Conservation (phyloP, 176 grass and related monocot genomes). For the Carex parvula region DNA sequence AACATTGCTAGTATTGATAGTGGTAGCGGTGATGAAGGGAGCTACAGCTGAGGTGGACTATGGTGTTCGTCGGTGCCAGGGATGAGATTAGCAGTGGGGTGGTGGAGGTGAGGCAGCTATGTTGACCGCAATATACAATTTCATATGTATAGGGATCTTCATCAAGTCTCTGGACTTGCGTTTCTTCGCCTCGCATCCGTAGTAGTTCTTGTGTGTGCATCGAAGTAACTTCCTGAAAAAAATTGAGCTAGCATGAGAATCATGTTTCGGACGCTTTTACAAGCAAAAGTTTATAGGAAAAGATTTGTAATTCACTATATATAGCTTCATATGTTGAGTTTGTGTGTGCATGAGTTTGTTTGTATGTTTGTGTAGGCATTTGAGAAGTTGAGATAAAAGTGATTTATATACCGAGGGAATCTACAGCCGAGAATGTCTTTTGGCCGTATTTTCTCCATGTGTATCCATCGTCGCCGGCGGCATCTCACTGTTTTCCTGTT, state of each 20-base stretch:
- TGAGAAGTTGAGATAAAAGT: background rate
- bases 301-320: background rate
- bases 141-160: constrained; percentile 66
- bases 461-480: constrained; percentile 87
- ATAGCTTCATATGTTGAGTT: background rate
- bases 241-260: background rate
- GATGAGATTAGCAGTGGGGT: constrained; percentile 49
- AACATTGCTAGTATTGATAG: background rate
- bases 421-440: constrained; percentile 59
- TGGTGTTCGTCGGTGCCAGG: background rate
- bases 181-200: constrained; percentile 88
- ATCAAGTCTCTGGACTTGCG: constrained; percentile 72
- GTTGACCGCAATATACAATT: constrained; percentile 67
- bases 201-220: constrained; percentile 91
- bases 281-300: background rate
- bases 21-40: background rate
- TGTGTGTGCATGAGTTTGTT: background rate
- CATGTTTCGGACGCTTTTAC: background rate
- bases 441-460: constrained; percentile 95
- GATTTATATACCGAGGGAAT: constrained; percentile 55
- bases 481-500: constrained; percentile 56
- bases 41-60: background rate
- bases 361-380: background rate
- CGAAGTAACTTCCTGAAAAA: constrained; percentile 76
- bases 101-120: constrained; percentile 79